These are phyloP conservation scores for Caloboletus inedulis DNA, from an alignment of 1,284 basidiomycete species.

Conservation along the genomic window DNA sequence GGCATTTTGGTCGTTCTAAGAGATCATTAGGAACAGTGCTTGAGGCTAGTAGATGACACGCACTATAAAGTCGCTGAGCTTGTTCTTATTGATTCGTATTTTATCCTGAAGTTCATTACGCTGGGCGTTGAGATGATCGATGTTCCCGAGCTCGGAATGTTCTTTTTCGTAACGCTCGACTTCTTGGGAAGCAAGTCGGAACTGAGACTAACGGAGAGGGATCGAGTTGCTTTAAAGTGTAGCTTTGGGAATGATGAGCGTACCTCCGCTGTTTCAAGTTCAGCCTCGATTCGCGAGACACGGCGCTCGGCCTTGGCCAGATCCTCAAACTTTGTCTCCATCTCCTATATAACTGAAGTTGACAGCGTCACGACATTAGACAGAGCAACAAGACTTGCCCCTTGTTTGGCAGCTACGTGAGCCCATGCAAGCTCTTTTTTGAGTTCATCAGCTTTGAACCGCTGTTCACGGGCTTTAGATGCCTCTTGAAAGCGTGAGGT, in stretches of 20 bases:
- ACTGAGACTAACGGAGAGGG: constrained; percentile 33
- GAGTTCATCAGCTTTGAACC: constrained; percentile 63
- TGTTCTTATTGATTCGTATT: constrained; percentile 46
- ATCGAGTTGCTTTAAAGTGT: neutral
- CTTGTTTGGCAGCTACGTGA: constrained; percentile 74
- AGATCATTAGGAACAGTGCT: neutral
- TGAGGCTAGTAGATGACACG: constrained; percentile 8
- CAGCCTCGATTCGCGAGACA: constrained; percentile 50
- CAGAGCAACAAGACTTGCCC: constrained; percentile 37
- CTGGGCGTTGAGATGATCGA: constrained; percentile 48
- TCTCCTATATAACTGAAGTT: constrained; percentile 38
- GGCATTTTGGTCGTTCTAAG: constrained; percentile 44
- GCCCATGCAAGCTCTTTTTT: constrained; percentile 89
- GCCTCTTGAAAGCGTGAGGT: constrained; percentile 67
- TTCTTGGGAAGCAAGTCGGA: constrained; percentile 44
- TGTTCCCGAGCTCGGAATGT: constrained; percentile 47
- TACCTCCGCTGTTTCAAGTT: constrained; percentile 48
- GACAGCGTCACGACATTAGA: neutral
- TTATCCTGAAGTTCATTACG: constrained; percentile 44
- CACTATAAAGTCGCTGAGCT: constrained; percentile 48
- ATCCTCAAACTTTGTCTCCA: constrained; percentile 51
- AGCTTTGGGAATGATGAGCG: constrained; percentile 6
- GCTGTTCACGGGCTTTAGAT: constrained; percentile 67
- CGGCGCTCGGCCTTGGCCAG: constrained; percentile 46
- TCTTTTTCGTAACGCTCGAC: constrained; percentile 50